Base-by-base conservation (phyloP, 345 rosid genomes). In the Kandelia obovata region DNA sequence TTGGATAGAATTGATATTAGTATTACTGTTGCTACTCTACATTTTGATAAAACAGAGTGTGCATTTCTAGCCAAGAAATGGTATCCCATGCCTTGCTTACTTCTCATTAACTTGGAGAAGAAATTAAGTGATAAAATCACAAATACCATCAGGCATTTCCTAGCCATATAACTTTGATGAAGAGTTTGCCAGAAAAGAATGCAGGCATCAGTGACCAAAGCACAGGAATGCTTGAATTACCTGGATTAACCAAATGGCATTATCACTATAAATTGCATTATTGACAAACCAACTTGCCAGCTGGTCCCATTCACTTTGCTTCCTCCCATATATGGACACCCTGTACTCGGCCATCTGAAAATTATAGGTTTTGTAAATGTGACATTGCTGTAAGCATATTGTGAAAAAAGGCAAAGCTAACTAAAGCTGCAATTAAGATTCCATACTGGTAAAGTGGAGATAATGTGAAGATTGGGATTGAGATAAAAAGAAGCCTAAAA, bases 241-340 rank as follows among this genome's bases (percentile, higher is more conserved):
- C 85, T 84, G 88, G 39, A 84, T 81, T 73, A 79, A 75, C 88
- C 85, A 84, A 63, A 84, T 76, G 19, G 81, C 85, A 77, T 82
- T 84, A 57, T 81, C 83, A 77, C 87, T 81, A 49, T 77, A 84
- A 60, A 84, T 79, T 71, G 75, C 79, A 64, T 84, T 81, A 71
- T 84, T 84, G 49, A 84, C 65, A 19, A 84, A 79, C 88, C 88
- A 84, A 70, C 88, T 84, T 20, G 88, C 88, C 70, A 84, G 66
- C 79, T 84, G 88, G 69, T 84, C 88, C 88, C 85, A 84, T 72
- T 84, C 88, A 61, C 88, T 84, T 73, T 84, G 82, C 76, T 84
- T 84, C 77, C 88, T 78, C 32, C 88, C 88, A 71, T 84, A 82
- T 46, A 84, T 76, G 49, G 88, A 84, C 5, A 84, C 52, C 65